Base-by-base conservation (phyloP, 176 grass and related monocot genomes). In the Tillandsia leiboldiana region DNA sequence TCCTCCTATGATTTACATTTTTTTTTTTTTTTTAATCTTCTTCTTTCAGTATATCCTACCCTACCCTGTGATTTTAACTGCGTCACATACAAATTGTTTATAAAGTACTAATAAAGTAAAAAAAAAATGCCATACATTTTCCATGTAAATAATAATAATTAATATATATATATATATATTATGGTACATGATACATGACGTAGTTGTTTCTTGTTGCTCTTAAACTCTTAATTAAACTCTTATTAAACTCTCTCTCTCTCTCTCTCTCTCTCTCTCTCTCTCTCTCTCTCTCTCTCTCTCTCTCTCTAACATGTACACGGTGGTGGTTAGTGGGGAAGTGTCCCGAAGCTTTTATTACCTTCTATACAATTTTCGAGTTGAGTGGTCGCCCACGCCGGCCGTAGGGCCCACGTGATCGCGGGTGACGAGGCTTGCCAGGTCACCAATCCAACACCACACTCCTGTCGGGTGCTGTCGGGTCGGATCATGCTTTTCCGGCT, bases 371-470 rank as follows among this genome's bases (percentile, higher is more conserved):
- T 61, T 15, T 9, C 9, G 22, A 22, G 56, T 22, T 61, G 18
- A 8, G 11, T 62, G 12, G 6, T 62, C 64, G 14, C 15, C 64
- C 27, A 67, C 48, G 64, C 28, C 28, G 24, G 64, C 64, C 12
- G 33, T 7, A 3, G 33, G 28, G 64, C 64, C 29, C 64, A 48
- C 28, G 27, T 48, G 23, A 12, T 66, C 13, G 26, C 29, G 29
- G 29, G 29, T 66, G 64, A 66, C 64, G 64, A 48, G 12, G n/a
- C 48, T 7, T 5, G 9, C 12, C 64, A 67, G 17, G 64, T 67
- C 64, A 49, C 28, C 12, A 67, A 67, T 67, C 64, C 64, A 67
- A 67, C 29, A 9, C 24, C 64, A 48, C 64, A 67, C 64, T 67
- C 64, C 9, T 67, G 64, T 33, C 28, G 33, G 64, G 13, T 48